These are phyloP conservation scores for Tetracentron sinense DNA, from an alignment of 164 flowering plant species.

Conservation along the genomic window DNA sequence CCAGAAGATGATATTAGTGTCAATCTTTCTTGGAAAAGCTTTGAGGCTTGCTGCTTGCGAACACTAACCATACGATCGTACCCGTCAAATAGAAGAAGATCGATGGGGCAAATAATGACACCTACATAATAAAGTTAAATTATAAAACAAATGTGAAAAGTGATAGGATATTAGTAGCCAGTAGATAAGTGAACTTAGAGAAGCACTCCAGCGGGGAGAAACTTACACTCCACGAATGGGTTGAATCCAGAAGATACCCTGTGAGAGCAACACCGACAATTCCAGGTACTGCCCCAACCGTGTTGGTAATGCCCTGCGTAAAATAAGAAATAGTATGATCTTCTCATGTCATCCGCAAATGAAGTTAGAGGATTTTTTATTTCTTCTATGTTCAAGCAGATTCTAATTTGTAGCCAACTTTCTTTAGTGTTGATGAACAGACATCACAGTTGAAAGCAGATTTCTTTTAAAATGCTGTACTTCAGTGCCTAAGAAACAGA, in stretches of 20 bases:
- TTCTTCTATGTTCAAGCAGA: neutral
- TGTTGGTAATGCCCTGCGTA: slow-evolving; percentile 86
- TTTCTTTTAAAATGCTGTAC: neutral
- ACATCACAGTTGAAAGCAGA: neutral
- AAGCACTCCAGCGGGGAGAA: neutral
- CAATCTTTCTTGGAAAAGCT: slow-evolving; percentile 55
- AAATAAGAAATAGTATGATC: neutral
- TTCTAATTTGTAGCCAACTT: neutral
- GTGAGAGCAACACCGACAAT: slow-evolving; percentile 94
- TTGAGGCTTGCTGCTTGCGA: slow-evolving; percentile 95
- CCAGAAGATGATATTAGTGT: slow-evolving; percentile 4
- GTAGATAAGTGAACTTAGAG: neutral
- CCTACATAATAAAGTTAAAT: slow-evolving; percentile 33
- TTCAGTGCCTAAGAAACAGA: neutral
- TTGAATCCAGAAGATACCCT: slow-evolving; percentile 86
- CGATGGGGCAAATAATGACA: slow-evolving; percentile 87
- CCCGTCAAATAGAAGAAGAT: slow-evolving; percentile 98
- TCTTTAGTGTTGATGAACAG: neutral
- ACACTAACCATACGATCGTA: slow-evolving; percentile 73
- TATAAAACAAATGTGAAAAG: neutral
- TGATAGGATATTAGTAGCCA: neutral
- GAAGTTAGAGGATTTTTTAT: slow-evolving; percentile 1
- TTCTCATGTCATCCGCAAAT: neutral
- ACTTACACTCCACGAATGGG: slow-evolving; percentile 99
- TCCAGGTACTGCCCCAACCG: slow-evolving; percentile 97